Conservation (phyloP, 495 filamentous ascomycete genomes). For the Aspergillus baeticus region DNA sequence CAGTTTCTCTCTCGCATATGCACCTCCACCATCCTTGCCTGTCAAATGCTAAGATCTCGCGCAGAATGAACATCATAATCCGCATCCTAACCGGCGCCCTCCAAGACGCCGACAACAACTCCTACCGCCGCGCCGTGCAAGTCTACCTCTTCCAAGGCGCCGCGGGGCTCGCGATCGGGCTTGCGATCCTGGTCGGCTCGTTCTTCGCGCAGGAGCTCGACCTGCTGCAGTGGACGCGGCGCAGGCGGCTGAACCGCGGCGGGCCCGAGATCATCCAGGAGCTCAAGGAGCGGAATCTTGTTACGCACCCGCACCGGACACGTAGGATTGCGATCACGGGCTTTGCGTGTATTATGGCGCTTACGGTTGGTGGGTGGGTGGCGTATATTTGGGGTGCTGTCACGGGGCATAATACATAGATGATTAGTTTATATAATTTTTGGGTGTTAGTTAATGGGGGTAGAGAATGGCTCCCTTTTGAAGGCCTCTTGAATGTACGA, state of each 20-base stretch:
- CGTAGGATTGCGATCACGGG: slow-evolving; percentile 27
- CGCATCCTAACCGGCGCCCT: slow-evolving; percentile 43
- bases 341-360: slow-evolving; percentile 27
- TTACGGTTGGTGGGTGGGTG: slow-evolving; percentile 37
- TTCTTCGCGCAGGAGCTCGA: slow-evolving; percentile 25
- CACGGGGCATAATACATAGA: slow-evolving; percentile 33
- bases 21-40: too few relatives aligned
- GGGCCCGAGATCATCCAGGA: slow-evolving; percentile 26
- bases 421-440: too few relatives aligned
- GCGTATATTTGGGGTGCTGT: slow-evolving; percentile 47
- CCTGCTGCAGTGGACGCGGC: slow-evolving; percentile 42
- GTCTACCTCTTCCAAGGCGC: slow-evolving; percentile 41
- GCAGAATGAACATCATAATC: slow-evolving; percentile 45
- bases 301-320: slow-evolving; percentile 21
- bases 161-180: slow-evolving; percentile 28
- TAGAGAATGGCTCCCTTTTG: too few relatives aligned
- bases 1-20: too few relatives aligned
- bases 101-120: slow-evolving; percentile 41
- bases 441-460: too few relatives aligned
- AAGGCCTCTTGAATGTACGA: too few relatives aligned
- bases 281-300: slow-evolving; percentile 26
- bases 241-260: slow-evolving; percentile 33
- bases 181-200: slow-evolving; percentile 27
- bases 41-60: slow-evolving; percentile 1
- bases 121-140: slow-evolving; percentile 38